Base-by-base conservation (phyloP, 2,329 filamentous ascomycete genomes). In the Ophiognomonia clavigignenti-juglandacearum region DNA sequence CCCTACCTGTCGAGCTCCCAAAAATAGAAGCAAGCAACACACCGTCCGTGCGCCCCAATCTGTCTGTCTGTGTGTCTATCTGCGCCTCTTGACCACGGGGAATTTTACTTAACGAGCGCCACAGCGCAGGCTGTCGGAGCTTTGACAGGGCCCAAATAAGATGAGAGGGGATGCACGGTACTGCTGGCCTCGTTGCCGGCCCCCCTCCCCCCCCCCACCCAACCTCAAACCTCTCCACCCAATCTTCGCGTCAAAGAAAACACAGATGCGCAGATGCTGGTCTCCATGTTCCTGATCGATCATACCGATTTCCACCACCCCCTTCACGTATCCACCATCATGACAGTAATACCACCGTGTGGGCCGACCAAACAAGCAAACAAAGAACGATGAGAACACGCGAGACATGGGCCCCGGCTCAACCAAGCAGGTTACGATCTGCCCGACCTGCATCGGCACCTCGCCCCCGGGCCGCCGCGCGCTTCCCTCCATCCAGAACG, bases 261-360 rank as follows among this genome's bases (percentile, higher is more conserved):
- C 13, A 13, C 26, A 8, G 8, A 29, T 13, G 26, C 26, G 13
- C 26, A 29, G 26, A 29, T 29, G 26, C 35, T n/a, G n/a, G n/a
- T n/a, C n/a, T n/a, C n/a, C n/a, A 40, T 40, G 39, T 29, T 19
- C 31, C 26, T 22, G 41, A 43, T 26, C 31, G 41, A 43, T 43
- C 41, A 29, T 29, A 7, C 26, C 26, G 26, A 29, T 29, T 18
- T 27, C 13, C 32, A 26, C 36, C 32, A 22, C 19, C 19, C 29
- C 27, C 19, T 23, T 23, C 18, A 14, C 20, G 22, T 43, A 37
- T 29, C 41, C 41, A 43, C 41, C 31, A 14, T 16, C 4, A n/a
- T n/a, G n/a, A n/a, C n/a, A n/a, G n/a, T n/a, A n/a, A n/a, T n/a
- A n/a, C n/a, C n/a, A n/a, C n/a, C n/a, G n/a, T n/a, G n/a, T n/a